These are phyloP conservation scores for Tuber magnatum DNA, from an alignment of 495 filamentous ascomycete genomes.

Conservation along the genomic window DNA sequence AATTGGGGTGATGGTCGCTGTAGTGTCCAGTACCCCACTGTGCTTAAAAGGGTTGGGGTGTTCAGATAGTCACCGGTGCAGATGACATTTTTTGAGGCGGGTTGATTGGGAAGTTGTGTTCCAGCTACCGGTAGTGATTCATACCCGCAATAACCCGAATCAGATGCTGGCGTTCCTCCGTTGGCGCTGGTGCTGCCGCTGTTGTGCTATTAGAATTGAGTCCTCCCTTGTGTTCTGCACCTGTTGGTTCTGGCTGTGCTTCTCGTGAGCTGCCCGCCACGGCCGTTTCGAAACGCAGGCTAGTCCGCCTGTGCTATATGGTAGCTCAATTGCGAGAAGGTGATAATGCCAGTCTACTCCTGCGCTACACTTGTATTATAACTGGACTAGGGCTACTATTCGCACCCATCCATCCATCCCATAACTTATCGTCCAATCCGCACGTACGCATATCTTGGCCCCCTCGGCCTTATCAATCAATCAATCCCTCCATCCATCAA, in stretches of 20 bases:
- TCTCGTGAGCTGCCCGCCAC: background rate
- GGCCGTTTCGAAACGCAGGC: background rate
- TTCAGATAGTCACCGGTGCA: background rate
- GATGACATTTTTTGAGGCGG: background rate
- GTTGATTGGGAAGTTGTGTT: background rate
- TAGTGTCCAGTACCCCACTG: background rate
- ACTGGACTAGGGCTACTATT: background rate
- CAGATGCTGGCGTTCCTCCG: background rate
- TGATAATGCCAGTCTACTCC: background rate
- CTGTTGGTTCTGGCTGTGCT: background rate
- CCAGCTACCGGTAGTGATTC: background rate
- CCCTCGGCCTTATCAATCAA: background rate
- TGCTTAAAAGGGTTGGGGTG: background rate
- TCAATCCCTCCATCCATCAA: background rate
- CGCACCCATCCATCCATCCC: background rate
- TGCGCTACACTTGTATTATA: background rate
- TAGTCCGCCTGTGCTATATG: background rate
- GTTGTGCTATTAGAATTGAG: background rate
- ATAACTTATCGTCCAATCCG: background rate
- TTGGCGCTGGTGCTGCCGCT: background rate
- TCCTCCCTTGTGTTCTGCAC: background rate
- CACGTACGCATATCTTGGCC: background rate
- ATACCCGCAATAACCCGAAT: background rate
- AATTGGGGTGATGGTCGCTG: background rate
- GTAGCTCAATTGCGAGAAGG: background rate